Evolutionary conservation across 768 basidiomycete species (phyloP).

Genomic region (Suillus plorans): DNA sequence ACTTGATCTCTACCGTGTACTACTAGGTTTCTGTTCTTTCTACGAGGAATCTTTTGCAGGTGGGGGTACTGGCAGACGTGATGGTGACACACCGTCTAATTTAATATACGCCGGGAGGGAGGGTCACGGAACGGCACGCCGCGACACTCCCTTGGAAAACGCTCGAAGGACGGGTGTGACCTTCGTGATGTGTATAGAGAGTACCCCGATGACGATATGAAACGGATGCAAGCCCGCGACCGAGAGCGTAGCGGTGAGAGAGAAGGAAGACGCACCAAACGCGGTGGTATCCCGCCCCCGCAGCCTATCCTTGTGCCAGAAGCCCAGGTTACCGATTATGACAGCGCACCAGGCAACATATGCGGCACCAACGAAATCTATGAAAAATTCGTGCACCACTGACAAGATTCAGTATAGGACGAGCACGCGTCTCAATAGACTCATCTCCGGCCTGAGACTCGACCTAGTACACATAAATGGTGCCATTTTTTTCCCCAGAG

Average conservation of each 20-base stretch:
- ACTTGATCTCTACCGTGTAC: too few relatives aligned
- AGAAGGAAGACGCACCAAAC: constrained; percentile 39
- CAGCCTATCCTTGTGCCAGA: constrained; percentile 80
- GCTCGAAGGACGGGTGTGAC: constrained; percentile 52
- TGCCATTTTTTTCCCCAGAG: too few relatives aligned
- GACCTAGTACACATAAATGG: too few relatives aligned
- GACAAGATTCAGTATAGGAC: too few relatives aligned
- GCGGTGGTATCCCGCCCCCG: constrained; percentile 71
- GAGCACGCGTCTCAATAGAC: too few relatives aligned
- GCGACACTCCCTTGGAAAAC: constrained; percentile 34
- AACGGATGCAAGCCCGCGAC: constrained; percentile 24
- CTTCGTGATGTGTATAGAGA: constrained; percentile 46
- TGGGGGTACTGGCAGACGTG: constrained; percentile 52
- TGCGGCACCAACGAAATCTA: too few relatives aligned
- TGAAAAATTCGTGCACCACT: too few relatives aligned
- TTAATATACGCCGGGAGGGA: constrained; percentile 72
- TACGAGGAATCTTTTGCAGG: constrained; percentile 89
- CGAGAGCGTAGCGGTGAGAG: constrained; percentile 36
- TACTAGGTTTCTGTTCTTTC: too few relatives aligned
- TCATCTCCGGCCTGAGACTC: too few relatives aligned
- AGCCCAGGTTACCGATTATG: constrained; percentile 35
- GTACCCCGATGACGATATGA: constrained; percentile 40
- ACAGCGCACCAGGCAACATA: constrained; percentile 30
- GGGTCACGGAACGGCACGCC: constrained; percentile 40
- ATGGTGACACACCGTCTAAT: constrained; percentile 57